phyloP scores from a whole-genome alignment of 257 asterid genomes.

The Solanum medicagineum region DNA sequence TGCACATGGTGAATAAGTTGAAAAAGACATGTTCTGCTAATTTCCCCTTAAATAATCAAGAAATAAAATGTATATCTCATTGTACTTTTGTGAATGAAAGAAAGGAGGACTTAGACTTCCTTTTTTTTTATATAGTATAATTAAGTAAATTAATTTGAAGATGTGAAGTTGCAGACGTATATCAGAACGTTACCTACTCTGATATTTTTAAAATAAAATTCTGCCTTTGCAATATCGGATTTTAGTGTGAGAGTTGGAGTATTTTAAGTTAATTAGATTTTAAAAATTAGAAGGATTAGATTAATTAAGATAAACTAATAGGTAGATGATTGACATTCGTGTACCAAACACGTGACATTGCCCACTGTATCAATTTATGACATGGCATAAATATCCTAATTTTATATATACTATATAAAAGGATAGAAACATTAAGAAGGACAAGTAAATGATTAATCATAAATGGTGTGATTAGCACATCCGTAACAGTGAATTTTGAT shows the following conservation, averaged over 20 bases:
- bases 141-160: neutral
- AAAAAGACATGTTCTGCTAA: neutral
- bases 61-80: neutral
- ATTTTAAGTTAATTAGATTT: neutral
- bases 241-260: neutral
- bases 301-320: neutral
- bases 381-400: neutral
- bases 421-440: neutral
- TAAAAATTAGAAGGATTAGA: neutral
- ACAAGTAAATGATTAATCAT: neutral
- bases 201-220: neutral
- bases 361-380: neutral
- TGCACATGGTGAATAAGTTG: neutral
- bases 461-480: neutral
- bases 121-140: neutral
- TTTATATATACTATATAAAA: neutral
- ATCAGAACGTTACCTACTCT: neutral
- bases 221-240: neutral
- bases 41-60: neutral
- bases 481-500: neutral
- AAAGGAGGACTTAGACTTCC: neutral
- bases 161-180: neutral
- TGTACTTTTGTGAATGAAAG: neutral
- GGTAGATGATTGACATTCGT: neutral
- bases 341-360: neutral